phyloP scores from a whole-genome alignment of 1,139 yeast genomes.

The Scheffersomyces titani region DNA sequence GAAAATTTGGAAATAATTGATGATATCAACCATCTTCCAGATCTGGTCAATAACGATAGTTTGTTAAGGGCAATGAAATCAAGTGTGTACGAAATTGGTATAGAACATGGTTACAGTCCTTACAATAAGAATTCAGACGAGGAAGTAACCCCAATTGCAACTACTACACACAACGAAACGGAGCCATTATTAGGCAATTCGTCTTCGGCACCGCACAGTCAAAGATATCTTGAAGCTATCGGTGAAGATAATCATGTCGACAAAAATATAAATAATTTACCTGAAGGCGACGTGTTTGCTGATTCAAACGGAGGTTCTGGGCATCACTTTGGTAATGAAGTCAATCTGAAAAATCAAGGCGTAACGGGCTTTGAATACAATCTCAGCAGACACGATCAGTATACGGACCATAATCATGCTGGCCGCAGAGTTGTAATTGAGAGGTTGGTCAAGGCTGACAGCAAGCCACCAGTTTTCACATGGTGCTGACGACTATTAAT shows the following conservation, averaged over 20 bases:
- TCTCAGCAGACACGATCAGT: background rate
- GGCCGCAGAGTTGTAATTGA: slow-evolving; percentile 59
- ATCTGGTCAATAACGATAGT: slow-evolving; percentile 13
- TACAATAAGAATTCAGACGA: background rate
- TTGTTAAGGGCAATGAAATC: slow-evolving; percentile 20
- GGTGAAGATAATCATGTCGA: background rate
- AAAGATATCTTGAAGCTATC: background rate
- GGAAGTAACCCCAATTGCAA: background rate
- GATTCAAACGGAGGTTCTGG: background rate
- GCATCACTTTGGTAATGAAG: background rate
- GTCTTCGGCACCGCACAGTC: background rate
- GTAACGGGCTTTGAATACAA: background rate
- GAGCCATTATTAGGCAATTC: slow-evolving; percentile 5
- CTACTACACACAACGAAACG: slow-evolving; percentile 6
- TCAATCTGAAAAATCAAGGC: background rate
- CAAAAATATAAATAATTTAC: background rate
- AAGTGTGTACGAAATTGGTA: slow-evolving; percentile 19
- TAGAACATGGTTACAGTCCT: background rate
- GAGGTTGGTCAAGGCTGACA: slow-evolving; percentile 55
- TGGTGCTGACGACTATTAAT: slow-evolving; percentile 50
- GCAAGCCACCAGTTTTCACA: slow-evolving; percentile 66
- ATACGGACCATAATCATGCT: slow-evolving; percentile 2
- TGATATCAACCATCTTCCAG: slow-evolving; percentile 62
- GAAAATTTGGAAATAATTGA: slow-evolving; percentile 62
- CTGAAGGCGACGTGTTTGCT: background rate